phyloP scores from a whole-genome alignment of 352 stramenopile species.

The Globisporangium ultimum region DNA sequence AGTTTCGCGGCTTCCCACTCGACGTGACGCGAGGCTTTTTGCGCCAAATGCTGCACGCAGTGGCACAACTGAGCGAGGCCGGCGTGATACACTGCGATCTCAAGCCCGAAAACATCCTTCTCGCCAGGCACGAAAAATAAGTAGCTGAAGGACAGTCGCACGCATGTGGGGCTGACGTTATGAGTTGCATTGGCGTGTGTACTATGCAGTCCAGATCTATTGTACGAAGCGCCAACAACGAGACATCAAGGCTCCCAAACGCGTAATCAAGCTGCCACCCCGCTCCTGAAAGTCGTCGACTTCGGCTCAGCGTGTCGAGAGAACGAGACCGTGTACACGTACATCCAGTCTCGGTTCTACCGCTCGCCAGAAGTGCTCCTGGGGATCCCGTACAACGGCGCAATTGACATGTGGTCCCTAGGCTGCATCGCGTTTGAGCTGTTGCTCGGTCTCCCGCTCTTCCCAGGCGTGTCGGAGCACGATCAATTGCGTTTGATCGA shows the following conservation, averaged over 20 bases:
- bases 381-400: slow-evolving; percentile 45
- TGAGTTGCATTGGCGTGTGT: background rate
- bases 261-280: slow-evolving; percentile 1
- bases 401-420: slow-evolving; percentile 64
- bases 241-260: too few relatives aligned
- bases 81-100: slow-evolving; percentile 97
- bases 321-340: slow-evolving; percentile 89
- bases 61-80: slow-evolving; percentile 82
- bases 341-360: slow-evolving; percentile 96
- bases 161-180: too few relatives aligned
- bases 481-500: slow-evolving; percentile 95
- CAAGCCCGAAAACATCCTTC: slow-evolving; percentile 96
- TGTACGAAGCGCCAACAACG: slow-evolving; percentile 23
- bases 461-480: slow-evolving; percentile 90
- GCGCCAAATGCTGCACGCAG: slow-evolving; percentile 88
- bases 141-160: too few relatives aligned
- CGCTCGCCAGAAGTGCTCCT: slow-evolving; percentile 71
- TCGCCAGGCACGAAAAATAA: slow-evolving; percentile 29
- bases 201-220: slow-evolving; percentile 72
- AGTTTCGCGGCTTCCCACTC: slow-evolving; percentile 82
- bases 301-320: slow-evolving; percentile 92
- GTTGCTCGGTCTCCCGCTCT: slow-evolving; percentile 94
- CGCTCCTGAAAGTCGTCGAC: slow-evolving; percentile 92
- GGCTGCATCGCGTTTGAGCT: slow-evolving; percentile 85
- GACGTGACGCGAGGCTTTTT: slow-evolving; percentile 91